Percentiles rank a stretch among this genome's conserved stretches.
These are phyloP conservation scores for Solanum arcanum DNA, from an alignment of 257 asterid genomes.

Conservation along the genomic window DNA sequence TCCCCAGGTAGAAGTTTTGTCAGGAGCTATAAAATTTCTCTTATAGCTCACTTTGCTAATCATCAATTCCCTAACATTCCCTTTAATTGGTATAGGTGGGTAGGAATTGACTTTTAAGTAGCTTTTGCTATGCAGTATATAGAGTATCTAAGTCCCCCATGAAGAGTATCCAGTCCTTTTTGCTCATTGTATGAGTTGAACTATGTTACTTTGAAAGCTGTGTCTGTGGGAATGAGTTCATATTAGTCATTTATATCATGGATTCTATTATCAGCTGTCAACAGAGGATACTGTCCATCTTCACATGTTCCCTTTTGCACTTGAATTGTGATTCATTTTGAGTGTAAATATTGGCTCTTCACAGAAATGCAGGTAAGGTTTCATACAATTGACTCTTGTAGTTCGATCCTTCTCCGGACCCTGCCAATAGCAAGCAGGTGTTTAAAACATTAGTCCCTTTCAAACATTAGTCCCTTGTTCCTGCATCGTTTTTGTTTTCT, in stretches of 20 bases:
- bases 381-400: neutral
- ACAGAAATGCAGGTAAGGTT: neutral
- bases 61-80: neutral
- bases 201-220: neutral
- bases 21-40: neutral
- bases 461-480: neutral
- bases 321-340: neutral
- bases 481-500: neutral
- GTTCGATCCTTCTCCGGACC: neutral
- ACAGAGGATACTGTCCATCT: neutral
- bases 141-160: neutral
- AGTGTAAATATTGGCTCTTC: neutral
- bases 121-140: slow-evolving; percentile 1
- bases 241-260: neutral
- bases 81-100: slow-evolving; percentile 5
- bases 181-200: neutral
- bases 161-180: neutral
- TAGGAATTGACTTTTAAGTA: slow-evolving; percentile 16
- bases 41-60: neutral
- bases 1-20: neutral
- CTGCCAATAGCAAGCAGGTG: neutral
- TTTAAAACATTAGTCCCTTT: neutral
- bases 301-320: neutral
- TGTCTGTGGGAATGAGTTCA: neutral
- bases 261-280: neutral